Percentiles rank a stretch among this genome's conserved stretches.
Conservation (phyloP, 1,139 yeast genomes). For the Lodderomyces parapsilosis region DNA sequence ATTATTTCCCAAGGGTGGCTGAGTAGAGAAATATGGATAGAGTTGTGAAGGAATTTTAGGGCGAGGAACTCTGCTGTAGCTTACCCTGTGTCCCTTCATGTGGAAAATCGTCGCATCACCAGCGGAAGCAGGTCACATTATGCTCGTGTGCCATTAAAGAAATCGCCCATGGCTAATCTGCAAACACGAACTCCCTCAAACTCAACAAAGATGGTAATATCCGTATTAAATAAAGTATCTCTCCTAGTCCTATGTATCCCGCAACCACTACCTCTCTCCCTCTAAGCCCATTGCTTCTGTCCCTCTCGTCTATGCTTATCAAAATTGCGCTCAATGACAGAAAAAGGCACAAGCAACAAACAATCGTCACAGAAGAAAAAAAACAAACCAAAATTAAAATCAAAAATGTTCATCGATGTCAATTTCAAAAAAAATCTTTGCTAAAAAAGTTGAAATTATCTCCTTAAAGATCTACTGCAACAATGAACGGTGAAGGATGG, state of each 20-base stretch:
- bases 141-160: neutral
- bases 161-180: too few relatives aligned
- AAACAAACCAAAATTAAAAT: neutral
- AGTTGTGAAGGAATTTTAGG: too few relatives aligned
- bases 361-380: neutral
- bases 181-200: too few relatives aligned
- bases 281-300: too few relatives aligned
- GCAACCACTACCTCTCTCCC: too few relatives aligned
- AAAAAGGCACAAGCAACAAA: neutral
- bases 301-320: neutral
- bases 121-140: too few relatives aligned
- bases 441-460: conserved; percentile 1
- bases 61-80: too few relatives aligned
- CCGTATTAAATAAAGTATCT: too few relatives aligned
- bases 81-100: too few relatives aligned
- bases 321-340: neutral
- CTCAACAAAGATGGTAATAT: too few relatives aligned
- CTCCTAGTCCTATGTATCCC: too few relatives aligned
- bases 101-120: too few relatives aligned
- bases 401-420: conserved; percentile 1
- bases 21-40: neutral
- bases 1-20: conserved; percentile 1
- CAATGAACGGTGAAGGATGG: conserved; percentile 16
- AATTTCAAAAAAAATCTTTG: neutral
- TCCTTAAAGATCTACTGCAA: neutral